Conservation (phyloP, 768 basidiomycete genomes). For the Coprinellus micaceus region DNA sequence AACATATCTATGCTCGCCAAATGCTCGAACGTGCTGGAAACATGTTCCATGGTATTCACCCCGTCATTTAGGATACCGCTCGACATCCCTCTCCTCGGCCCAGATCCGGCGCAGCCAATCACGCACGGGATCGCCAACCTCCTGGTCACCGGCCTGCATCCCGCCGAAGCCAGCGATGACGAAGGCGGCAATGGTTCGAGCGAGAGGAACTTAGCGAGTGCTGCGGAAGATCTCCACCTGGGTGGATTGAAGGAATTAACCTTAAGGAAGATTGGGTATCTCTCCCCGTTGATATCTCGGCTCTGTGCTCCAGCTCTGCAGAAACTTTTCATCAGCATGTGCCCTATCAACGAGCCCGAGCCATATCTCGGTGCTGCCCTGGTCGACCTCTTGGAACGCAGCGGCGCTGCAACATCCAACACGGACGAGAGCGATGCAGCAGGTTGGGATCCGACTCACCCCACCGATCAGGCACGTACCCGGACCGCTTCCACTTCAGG, state of each 20-base stretch:
- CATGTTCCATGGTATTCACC: constrained; percentile 1
- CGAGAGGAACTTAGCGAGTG: neutral
- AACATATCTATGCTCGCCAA: constrained; percentile 1
- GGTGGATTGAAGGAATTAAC: constrained; percentile 2
- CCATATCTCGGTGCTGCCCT: neutral
- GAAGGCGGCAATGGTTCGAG: neutral
- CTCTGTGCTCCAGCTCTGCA: neutral
- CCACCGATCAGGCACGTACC: neutral
- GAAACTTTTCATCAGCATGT: neutral
- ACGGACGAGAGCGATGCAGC: neutral
- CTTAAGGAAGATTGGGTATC: neutral
- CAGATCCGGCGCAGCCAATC: neutral
- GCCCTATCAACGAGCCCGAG: neutral
- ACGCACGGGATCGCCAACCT: too few relatives aligned
- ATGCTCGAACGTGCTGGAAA: neutral
- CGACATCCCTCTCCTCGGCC: neutral
- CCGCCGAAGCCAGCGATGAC: neutral
- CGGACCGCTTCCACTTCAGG: neutral
- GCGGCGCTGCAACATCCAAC: neutral
- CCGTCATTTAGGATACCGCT: constrained; percentile 1
- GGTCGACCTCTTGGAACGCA: neutral
- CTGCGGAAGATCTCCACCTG: neutral
- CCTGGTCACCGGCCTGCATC: neutral
- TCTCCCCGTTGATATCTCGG: neutral
- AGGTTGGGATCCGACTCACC: neutral